Conservation (phyloP, 495 filamentous ascomycete species). For the Aspergillus asperescens region DNA sequence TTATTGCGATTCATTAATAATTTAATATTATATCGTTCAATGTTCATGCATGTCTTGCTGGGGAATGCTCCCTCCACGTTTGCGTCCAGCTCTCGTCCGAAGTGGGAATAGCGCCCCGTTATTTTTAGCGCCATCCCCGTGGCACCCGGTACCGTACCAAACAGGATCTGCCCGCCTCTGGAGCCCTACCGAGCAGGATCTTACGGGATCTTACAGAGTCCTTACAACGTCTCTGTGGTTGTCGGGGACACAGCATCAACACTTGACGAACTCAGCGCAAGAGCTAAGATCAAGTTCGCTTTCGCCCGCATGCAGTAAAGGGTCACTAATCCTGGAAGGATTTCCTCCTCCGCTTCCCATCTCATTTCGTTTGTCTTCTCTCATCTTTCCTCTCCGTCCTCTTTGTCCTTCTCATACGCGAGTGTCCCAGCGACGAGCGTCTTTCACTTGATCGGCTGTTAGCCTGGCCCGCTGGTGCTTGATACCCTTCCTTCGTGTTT, state of each 20-base stretch:
- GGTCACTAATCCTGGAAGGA: neutral
- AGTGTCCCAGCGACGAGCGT: neutral
- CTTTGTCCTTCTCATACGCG: neutral
- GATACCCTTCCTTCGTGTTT: neutral
- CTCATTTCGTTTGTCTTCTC: neutral
- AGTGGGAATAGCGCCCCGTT: neutral
- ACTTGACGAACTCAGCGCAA: neutral
- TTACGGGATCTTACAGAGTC: constrained; percentile 1
- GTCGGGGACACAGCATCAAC: constrained; percentile 21
- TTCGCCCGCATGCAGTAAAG: constrained; percentile 14
- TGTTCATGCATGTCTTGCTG: neutral
- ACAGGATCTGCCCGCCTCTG: neutral
- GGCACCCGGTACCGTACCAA: neutral
- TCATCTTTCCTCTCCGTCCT: neutral
- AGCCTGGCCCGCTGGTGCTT: neutral
- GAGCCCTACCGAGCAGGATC: neutral
- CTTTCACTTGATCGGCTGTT: neutral
- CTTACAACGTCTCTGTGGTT: constrained; percentile 7
- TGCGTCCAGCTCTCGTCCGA: neutral
- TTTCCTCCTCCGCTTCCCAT: constrained; percentile 5
- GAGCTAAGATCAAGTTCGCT: neutral
- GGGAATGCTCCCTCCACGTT: neutral
- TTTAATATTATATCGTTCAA: neutral
- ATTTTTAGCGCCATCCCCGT: neutral
- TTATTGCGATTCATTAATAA: neutral